Evolutionary conservation across 2,329 filamentous ascomycete species (phyloP), one percentile per base, ranked within the genome.

Genomic region (Fragosphaeria purpurea): DNA sequence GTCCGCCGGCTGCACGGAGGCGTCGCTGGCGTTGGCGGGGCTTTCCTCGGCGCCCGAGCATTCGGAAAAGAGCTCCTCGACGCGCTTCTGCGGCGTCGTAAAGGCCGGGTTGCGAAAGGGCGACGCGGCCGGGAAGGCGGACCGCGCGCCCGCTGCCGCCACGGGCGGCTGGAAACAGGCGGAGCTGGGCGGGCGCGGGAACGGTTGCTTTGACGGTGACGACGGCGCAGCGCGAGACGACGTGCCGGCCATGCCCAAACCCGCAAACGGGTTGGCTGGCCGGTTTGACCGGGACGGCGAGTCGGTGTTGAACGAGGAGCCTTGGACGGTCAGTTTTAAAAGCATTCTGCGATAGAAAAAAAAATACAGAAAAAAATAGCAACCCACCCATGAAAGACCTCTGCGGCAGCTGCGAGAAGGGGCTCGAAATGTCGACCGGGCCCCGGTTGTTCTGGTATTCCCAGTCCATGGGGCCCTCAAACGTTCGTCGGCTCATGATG

Each of bases 381-480:
- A 41, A 66, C 70, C 57, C 53, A 77, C 76, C 64, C 55, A 67
- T 69, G 46, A 70, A 64, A 45, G 64, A 61, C 46, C 60, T 63
- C 59, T 65, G 71, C 1, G 71, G 69, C 39, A 75, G 70, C 55
- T 79, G 76, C 22, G 74, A 70, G 62, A 83, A 83, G 2, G 80
- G 80, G 56, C 79, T 82, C 8, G 76, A 78, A 13, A 72, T 73
- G 64, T 83, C 80, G 53, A 79, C 64, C 13, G 78, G 79, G 2
- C 74, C 78, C 45, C 68, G 64, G 54, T 70, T 72, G 56, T 71
- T 71, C 58, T 82, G 74, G 62, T 80, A 83, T 61, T 83, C 77
- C 76, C 77, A 84, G 59, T 83, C 80, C 80, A 84, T 84, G 55
- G 70, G 79, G 54, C 76, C 70, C 64, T 83, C 79, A 56, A 70